Evolutionary conservation across 164 flowering plant genomes (phyloP).

Genomic region (Sextonia rubra): DNA sequence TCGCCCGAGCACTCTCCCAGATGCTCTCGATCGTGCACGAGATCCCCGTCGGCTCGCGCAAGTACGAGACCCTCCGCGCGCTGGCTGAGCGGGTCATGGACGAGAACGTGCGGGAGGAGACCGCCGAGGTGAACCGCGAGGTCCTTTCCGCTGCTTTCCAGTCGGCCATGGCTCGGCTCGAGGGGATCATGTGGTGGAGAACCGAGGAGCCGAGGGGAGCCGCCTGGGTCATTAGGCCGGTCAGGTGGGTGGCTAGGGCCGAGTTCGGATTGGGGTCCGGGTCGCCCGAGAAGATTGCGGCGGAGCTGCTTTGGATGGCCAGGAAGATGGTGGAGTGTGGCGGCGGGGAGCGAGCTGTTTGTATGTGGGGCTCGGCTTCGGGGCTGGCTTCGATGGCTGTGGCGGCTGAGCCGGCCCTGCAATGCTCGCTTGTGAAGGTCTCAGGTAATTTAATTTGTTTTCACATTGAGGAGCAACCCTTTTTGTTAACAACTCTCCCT

Average conservation of each 20-base stretch:
- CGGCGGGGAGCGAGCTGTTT: constrained; percentile 48
- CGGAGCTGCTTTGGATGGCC: constrained; percentile 79
- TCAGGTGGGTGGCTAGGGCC: constrained; percentile 17
- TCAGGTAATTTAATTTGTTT: constrained; percentile 38
- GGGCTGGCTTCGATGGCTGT: constrained; percentile 56
- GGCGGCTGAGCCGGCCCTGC: constrained; percentile 62
- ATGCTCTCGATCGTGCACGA: constrained; percentile 44
- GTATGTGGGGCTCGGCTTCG: constrained; percentile 61
- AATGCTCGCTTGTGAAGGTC: constrained; percentile 50
- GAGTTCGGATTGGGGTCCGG: constrained; percentile 6
- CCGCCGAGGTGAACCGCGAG: constrained; percentile 45
- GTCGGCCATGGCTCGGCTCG: constrained; percentile 17
- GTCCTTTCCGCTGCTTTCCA: constrained; percentile 66
- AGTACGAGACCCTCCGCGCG: constrained; percentile 64
- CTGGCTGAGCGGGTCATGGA: constrained; percentile 67
- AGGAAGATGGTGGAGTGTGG: constrained; percentile 62
- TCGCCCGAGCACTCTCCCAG: constrained; percentile 72
- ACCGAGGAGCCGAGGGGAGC: neutral
- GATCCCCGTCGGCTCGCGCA: constrained; percentile 68
- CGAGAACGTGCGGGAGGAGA: constrained; percentile 48
- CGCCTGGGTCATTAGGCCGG: constrained; percentile 14
- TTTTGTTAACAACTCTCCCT: no score
- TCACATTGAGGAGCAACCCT: no score
- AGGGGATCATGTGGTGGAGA: neutral
- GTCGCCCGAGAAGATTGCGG: constrained; percentile 72